Base-by-base conservation (phyloP, 352 stramenopile genomes). In the Phytophthora palmivora region DNA sequence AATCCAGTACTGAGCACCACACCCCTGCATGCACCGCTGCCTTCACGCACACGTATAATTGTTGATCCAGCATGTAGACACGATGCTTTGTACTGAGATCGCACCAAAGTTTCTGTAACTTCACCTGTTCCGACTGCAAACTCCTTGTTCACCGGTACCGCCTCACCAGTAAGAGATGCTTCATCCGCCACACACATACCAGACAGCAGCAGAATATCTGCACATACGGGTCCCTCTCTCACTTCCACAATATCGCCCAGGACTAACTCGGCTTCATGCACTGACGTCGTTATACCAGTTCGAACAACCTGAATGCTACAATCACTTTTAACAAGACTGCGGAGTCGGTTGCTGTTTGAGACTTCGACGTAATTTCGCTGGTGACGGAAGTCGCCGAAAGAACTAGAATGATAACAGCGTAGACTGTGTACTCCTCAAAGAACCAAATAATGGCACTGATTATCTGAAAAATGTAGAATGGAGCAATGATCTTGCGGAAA, bases 381-480 rank as follows among this genome's bases (percentile, higher is more conserved):
- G 57, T 34, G 28, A 89, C 72, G n/a, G 75, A 84, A 11, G 67
- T 42, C 6, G 70, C 64, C 8, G 77, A 84, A 16, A 87, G 63
- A 8, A 54, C 28, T 12, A 89, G 39, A 45, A 89, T 85, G 14
- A 78, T 65, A 9, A 79, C 56, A 2, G 75, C 72, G 64, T 87
- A 89, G 11, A 78, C 32, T 3, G 56, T 74, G 58, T 89, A 89
- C 9, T 57, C 50, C 33, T 87, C 54, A 4, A 53, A 46, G 39
- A 85, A 80, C 79, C 79, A 89, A 7, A 89, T 66, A 10, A 59
- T 54, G 11, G 74, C 70, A 42, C 74, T 84, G 44, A 87, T 77
- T 16, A 87, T 38, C 53, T 89, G 77, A 39, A 89, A 87, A 10
- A 89, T 63, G 62, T 87, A 87, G 67, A 81, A 89, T 28, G 79